These are phyloP conservation scores for Mycoemilia scoparia DNA, from an alignment of 192 early-diverging fungal genomes.

Conservation along the genomic window DNA sequence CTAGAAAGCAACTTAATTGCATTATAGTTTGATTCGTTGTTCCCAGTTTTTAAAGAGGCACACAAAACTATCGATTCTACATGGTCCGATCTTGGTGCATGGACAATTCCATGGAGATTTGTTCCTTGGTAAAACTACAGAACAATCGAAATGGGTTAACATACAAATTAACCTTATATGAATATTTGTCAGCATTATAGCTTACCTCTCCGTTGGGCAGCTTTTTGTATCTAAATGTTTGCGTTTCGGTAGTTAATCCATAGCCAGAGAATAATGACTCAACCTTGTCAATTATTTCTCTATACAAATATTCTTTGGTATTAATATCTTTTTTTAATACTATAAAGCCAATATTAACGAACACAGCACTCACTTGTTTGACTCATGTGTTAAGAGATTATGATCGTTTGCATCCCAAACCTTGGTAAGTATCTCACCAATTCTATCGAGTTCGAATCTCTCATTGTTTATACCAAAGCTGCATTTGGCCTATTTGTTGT, in stretches of 20 bases:
- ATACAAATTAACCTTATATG: too few relatives aligned
- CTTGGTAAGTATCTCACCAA: constrained; percentile 3
- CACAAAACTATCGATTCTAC: constrained; percentile 76
- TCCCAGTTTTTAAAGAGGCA: constrained; percentile 55
- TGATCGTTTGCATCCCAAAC: not conserved
- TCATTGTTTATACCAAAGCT: constrained; percentile 12
- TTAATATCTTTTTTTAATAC: too few relatives aligned
- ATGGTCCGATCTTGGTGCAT: constrained; percentile 67
- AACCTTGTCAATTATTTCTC: constrained; percentile 6
- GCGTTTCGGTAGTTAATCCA: constrained; percentile 22
- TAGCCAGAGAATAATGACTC: constrained; percentile 5
- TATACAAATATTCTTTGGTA: not conserved
- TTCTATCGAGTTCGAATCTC: constrained; percentile 7
- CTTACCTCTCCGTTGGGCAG: constrained; percentile 9
- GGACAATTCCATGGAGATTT: constrained; percentile 65
- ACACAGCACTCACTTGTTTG: too few relatives aligned
- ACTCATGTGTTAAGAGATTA: too few relatives aligned
- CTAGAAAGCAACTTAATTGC: constrained; percentile 16
- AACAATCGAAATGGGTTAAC: too few relatives aligned
- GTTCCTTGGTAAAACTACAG: constrained; percentile 19
- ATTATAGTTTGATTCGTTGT: constrained; percentile 25
- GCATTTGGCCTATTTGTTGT: too few relatives aligned
- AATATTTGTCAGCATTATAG: too few relatives aligned
- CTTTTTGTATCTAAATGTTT: constrained; percentile 9
- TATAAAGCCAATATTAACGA: too few relatives aligned